Conservation (phyloP, 192 early-diverging fungal species). For the Cetraspora pellucida region DNA sequence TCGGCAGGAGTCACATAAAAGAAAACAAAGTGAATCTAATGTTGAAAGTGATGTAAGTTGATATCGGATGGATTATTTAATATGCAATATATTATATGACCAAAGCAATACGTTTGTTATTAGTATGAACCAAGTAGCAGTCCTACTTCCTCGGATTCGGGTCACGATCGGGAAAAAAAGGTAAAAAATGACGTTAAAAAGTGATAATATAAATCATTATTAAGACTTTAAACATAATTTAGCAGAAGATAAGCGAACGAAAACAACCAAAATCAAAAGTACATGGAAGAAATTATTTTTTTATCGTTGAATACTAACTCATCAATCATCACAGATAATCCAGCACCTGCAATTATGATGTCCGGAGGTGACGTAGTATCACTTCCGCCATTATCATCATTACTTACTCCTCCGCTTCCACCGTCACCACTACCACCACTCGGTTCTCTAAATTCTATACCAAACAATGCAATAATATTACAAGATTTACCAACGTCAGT, state of each 20-base stretch:
- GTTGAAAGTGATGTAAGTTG: too few species aligned
- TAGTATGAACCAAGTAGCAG: too few species aligned
- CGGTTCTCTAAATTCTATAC: background rate
- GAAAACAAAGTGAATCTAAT: too few species aligned
- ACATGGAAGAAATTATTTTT: background rate
- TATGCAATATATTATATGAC: too few species aligned
- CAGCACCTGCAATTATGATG: too few species aligned
- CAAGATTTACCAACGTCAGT: background rate
- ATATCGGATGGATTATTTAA: too few species aligned
- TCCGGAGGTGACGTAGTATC: too few species aligned
- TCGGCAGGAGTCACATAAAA: background rate
- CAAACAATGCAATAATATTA: background rate
- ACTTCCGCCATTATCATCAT: too few species aligned
- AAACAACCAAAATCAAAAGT: conserved; percentile 8
- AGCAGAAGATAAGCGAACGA: background rate
- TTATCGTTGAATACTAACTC: background rate
- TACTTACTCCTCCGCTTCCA: background rate
- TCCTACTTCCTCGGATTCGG: too few species aligned
- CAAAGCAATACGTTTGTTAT: too few species aligned
- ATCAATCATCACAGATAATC: too few species aligned
- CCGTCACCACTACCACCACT: background rate
- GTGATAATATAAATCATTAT: background rate
- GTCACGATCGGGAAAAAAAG: background rate
- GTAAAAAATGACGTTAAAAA: conserved; percentile 6
- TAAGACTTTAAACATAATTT: background rate